A percentile compares a stretch with the other conserved stretches of the same genome.
These are phyloP conservation scores for Crithidia brevicula DNA, from an alignment of 208 protist genomes.

Conservation along the genomic window DNA sequence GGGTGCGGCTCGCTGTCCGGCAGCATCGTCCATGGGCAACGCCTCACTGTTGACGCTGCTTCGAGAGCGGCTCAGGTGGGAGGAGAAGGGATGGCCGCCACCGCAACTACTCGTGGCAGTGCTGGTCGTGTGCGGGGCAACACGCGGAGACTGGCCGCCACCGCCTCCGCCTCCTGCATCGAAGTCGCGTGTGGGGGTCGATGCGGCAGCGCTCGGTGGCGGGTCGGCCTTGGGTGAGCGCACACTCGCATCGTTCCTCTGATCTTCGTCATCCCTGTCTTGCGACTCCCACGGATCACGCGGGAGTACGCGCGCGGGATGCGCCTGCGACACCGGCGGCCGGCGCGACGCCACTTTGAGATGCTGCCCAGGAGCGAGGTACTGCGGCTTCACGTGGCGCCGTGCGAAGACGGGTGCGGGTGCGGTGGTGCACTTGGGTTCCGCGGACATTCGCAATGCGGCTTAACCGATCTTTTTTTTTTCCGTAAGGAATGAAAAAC, in stretches of 20 bases:
- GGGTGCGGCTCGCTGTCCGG: too few species aligned
- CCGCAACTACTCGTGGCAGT: background rate
- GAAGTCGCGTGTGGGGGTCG: too few species aligned
- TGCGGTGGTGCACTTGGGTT: conserved; percentile 3
- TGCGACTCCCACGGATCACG: conserved; percentile 32
- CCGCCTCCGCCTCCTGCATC: too few species aligned
- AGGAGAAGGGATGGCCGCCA: conserved; percentile 16
- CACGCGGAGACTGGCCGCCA: background rate
- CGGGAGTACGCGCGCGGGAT: background rate
- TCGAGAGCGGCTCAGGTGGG: conserved; percentile 1
- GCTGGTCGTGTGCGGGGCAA: too few species aligned
- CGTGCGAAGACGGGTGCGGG: conserved; percentile 18
- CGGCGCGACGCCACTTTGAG: conserved; percentile 34
- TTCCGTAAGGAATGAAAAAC: background rate
- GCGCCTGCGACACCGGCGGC: background rate
- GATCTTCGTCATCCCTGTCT: background rate
- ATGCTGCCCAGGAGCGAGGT: conserved; percentile 28
- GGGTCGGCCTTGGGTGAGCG: background rate
- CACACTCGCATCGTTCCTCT: background rate
- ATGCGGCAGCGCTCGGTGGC: background rate
- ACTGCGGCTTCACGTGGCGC: conserved; percentile 17
- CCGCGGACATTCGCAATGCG: conserved; percentile 3
- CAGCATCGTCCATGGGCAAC: background rate
- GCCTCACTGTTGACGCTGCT: conserved; percentile 9
- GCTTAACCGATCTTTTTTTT: background rate